These are phyloP conservation scores for Solanum medicagineum DNA, from an alignment of 257 asterid genomes.

Conservation along the genomic window DNA sequence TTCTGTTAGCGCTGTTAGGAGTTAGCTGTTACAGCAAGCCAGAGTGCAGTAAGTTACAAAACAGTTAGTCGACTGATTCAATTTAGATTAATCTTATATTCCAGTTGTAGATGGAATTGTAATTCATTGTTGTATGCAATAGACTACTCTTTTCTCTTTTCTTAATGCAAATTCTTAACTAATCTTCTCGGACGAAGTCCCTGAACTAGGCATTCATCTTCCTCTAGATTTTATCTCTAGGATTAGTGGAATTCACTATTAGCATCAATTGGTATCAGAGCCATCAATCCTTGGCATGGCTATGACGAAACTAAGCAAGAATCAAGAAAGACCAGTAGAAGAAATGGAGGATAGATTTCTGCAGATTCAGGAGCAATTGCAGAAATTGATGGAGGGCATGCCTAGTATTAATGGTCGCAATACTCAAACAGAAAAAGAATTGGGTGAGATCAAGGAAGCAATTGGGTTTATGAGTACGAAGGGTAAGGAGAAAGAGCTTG, in stretches of 20 bases:
- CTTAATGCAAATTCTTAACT: not conserved
- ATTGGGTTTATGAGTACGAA: not conserved
- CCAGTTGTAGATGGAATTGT: not conserved
- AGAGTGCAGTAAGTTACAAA: not conserved
- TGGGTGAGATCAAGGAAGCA: not conserved
- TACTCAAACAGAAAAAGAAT: not conserved
- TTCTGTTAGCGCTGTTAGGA: not conserved
- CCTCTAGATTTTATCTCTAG: not conserved
- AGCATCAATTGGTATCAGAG: not conserved
- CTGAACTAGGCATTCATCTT: not conserved
- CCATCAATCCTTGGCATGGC: not conserved
- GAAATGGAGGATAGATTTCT: not conserved
- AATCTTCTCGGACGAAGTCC: not conserved
- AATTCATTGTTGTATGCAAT: not conserved
- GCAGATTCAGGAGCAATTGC: not conserved
- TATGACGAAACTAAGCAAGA: not conserved
- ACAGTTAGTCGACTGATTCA: not conserved
- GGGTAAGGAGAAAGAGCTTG: not conserved
- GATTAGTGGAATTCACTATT: not conserved
- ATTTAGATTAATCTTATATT: not conserved
- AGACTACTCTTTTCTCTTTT: not conserved
- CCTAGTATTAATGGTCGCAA: not conserved
- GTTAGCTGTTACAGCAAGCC: not conserved
- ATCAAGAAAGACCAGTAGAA: not conserved
- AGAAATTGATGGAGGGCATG: not conserved